Evolutionary conservation across 225 moss, liverwort and hornwort genomes (phyloP).

Genomic region (Straminergon stramineum): DNA sequence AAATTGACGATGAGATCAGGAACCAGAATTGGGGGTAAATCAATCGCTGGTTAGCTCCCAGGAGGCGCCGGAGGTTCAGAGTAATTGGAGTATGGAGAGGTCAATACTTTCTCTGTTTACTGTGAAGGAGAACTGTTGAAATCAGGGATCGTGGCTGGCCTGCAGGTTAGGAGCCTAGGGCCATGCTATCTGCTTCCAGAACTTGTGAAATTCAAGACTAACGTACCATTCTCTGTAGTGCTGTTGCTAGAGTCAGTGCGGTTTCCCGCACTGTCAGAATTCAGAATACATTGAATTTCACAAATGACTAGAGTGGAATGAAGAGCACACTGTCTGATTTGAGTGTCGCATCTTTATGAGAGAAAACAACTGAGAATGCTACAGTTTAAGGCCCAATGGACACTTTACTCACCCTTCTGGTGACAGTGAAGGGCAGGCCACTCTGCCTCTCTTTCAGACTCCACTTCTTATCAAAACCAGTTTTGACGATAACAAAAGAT

Average conservation of each 20-base stretch:
- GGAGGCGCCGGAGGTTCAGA: background rate
- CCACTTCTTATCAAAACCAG: background rate
- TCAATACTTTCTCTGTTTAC: background rate
- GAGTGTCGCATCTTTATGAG: background rate
- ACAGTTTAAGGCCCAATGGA: background rate
- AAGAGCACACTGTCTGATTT: background rate
- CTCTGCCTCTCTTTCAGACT: too few species aligned
- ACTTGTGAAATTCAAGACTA: background rate
- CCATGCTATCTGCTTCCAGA: background rate
- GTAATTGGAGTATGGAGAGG: background rate
- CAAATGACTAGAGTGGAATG: background rate
- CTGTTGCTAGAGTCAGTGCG: background rate
- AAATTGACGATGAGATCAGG: slow-evolving; percentile 84
- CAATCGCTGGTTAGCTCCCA: background rate
- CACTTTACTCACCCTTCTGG: background rate
- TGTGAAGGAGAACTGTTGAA: background rate
- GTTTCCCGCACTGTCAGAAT: background rate
- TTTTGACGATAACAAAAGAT: background rate
- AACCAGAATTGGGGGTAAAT: slow-evolving; percentile 65
- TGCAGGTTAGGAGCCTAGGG: background rate
- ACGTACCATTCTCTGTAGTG: background rate
- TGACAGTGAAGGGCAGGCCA: background rate
- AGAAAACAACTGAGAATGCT: background rate
- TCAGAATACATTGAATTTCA: background rate
- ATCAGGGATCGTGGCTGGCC: background rate